phyloP scores from a whole-genome alignment of 768 basidiomycete species.

The Lentinula raphanica region DNA sequence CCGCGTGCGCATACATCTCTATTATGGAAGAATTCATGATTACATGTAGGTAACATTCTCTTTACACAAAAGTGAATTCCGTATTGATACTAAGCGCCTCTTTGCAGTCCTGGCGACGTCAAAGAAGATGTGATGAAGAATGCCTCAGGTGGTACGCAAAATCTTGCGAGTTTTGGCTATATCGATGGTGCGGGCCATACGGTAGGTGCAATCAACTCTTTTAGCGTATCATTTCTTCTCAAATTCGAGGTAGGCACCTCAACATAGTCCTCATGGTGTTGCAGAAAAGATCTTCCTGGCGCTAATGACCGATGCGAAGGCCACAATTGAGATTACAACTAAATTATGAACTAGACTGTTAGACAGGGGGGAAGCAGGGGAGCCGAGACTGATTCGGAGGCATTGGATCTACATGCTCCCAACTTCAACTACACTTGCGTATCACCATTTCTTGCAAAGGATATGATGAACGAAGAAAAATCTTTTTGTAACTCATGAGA shows the following conservation, averaged over 20 bases:
- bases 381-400: too few relatives aligned
- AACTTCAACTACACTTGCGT: too few relatives aligned
- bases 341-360: neutral
- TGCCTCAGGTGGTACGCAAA: neutral
- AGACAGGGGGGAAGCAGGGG: too few relatives aligned
- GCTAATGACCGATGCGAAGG: neutral
- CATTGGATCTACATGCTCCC: too few relatives aligned
- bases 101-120: neutral
- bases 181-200: conserved; percentile 3
- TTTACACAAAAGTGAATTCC: neutral
- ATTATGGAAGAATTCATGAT: conserved; percentile 43
- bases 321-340: neutral
- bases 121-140: neutral
- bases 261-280: neutral
- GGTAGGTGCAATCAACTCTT: neutral
- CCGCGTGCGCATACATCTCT: conserved; percentile 36
- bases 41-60: conserved; percentile 27
- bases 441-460: too few relatives aligned
- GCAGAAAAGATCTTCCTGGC: neutral
- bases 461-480: too few relatives aligned
- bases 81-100: neutral
- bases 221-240: too few relatives aligned
- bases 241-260: neutral
- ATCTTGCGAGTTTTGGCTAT: neutral
- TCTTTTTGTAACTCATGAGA: too few relatives aligned